Base-by-base conservation (phyloP, 2,329 filamentous ascomycete genomes). In the Clarireedia hainanense region DNA sequence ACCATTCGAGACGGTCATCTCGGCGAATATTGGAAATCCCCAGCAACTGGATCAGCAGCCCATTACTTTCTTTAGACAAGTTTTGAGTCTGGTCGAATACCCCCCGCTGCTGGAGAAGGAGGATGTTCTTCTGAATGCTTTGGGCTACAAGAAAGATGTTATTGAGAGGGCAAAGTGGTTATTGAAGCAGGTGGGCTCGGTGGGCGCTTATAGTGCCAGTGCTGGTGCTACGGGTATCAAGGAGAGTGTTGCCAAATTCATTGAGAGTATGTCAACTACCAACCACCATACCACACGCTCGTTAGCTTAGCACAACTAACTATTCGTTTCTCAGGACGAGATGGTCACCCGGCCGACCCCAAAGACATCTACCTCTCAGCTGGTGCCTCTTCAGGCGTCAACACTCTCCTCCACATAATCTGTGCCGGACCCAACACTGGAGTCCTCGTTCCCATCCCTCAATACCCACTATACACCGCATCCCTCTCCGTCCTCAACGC, bases 1-100 rank as follows among this genome's bases (percentile, higher is more conserved):
- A 50, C 92, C 94, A 49, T 99, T 99, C 73, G 79, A 89, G 66
- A 81, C 90, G 58, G 86, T 99, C 73, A 92, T 99, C 75, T 91
- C 89, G 61, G 94, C 94, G 74, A 99, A 99, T 76, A 99, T 99
- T 69, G 94, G 94, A 69, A 99, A 99, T 77, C 94, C 94, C 4
- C 94, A 99, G 75, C 94, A 99, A 75, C 84, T 99, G 61, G 94
- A 96, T 75, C 94, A 99, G 80, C 95, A 97, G 79, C 94, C 94
- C 68, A 92, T 99, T 68, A 99, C 94, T 64, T 99, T 96, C 80
- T 96, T 99, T 83, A 86, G 94, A 65, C 92, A 99, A 76, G 94
- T 99, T 27, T 81, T 94, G 67, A 95, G 90, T 74, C 73, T 99
- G 60, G 74, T 97, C 57, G 94, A 99, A 78, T 91, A 97, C 76